Evolutionary conservation across 2,329 filamentous ascomycete species (phyloP).

Genomic region (Atkinsonella hypoxylon): DNA sequence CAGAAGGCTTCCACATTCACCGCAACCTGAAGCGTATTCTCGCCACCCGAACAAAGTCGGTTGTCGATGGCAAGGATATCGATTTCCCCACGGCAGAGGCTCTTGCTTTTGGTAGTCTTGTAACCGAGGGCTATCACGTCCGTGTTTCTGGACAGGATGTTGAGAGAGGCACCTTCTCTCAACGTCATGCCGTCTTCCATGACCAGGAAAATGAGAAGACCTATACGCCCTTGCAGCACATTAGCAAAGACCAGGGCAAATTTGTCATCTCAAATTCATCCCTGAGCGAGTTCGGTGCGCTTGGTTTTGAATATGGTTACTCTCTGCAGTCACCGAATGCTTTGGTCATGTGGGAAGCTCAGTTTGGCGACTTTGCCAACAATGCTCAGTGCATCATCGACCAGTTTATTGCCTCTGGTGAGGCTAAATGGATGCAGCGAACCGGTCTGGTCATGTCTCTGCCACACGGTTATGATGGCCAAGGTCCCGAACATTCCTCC

Average conservation of each 20-base stretch:
- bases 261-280: slow-evolving; percentile 98
- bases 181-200: slow-evolving; percentile 93
- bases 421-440: slow-evolving; percentile 97
- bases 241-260: slow-evolving; percentile 83
- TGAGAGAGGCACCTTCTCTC: slow-evolving; percentile 97
- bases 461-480: slow-evolving; percentile 94
- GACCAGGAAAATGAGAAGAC: slow-evolving; percentile 92
- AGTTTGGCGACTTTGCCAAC: slow-evolving; percentile 99
- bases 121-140: slow-evolving; percentile 89
- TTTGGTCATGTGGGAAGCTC: slow-evolving; percentile 98
- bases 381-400: slow-evolving; percentile 98
- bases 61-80: slow-evolving; percentile 84
- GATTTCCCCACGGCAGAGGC: slow-evolving; percentile 97
- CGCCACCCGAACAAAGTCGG: slow-evolving; percentile 76
- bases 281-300: slow-evolving; percentile 54
- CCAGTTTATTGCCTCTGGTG: slow-evolving; percentile 95
- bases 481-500: slow-evolving; percentile 96
- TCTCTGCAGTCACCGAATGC: slow-evolving; percentile 94
- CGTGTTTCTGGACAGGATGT: slow-evolving; percentile 98
- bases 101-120: slow-evolving; percentile 83
- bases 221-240: slow-evolving; percentile 82
- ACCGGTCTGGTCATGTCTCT: slow-evolving; percentile 93
- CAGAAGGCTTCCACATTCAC: slow-evolving; percentile 81
- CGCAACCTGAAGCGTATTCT: slow-evolving; percentile 97
- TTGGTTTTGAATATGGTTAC: slow-evolving; percentile 98